Conservation (phyloP, 1,284 basidiomycete genomes). For the Vanrija sp. region DNA sequence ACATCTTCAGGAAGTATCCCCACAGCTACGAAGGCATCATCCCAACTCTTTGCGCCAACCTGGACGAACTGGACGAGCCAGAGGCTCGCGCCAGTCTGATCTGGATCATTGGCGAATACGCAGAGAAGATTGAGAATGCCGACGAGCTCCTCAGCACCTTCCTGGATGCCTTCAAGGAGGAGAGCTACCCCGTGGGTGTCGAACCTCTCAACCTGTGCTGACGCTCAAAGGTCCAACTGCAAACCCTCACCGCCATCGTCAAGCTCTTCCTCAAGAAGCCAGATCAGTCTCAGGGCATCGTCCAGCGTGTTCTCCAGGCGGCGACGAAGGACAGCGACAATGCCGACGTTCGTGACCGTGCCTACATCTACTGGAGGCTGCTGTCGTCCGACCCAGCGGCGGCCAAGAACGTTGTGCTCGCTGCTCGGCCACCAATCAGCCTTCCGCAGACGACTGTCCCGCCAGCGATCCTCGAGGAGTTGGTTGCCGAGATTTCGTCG, state of each 20-base stretch:
- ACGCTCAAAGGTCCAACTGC: conserved; percentile 76
- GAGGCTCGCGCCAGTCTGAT: conserved; percentile 96
- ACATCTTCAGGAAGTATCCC: conserved; percentile 96
- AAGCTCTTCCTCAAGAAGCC: conserved; percentile 97
- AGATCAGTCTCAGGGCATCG: conserved; percentile 80
- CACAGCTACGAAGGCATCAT: conserved; percentile 95
- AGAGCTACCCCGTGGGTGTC: conserved; percentile 64
- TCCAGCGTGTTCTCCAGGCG: conserved; percentile 94
- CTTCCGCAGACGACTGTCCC: conserved; percentile 87
- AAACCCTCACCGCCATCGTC: conserved; percentile 89
- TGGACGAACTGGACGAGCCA: conserved; percentile 89
- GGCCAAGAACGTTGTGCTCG: conserved; percentile 90
- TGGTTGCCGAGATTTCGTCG: conserved; percentile 79
- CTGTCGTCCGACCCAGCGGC: conserved; percentile 88
- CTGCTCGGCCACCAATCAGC: conserved; percentile 85
- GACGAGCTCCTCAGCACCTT: conserved; percentile 93
- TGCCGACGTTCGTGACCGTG: conserved; percentile 91
- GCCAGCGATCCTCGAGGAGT: conserved; percentile 84
- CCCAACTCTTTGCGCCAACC: conserved; percentile 82
- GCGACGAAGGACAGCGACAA: conserved; percentile 97
- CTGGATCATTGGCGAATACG: conserved; percentile 98
- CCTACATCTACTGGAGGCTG: conserved; percentile 92
- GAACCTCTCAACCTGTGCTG: neutral
- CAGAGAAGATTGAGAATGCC: conserved; percentile 90
- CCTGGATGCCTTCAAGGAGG: conserved; percentile 86